Base-by-base conservation (phyloP, 2,329 filamentous ascomycete genomes). In the Penicillium vulpinum region DNA sequence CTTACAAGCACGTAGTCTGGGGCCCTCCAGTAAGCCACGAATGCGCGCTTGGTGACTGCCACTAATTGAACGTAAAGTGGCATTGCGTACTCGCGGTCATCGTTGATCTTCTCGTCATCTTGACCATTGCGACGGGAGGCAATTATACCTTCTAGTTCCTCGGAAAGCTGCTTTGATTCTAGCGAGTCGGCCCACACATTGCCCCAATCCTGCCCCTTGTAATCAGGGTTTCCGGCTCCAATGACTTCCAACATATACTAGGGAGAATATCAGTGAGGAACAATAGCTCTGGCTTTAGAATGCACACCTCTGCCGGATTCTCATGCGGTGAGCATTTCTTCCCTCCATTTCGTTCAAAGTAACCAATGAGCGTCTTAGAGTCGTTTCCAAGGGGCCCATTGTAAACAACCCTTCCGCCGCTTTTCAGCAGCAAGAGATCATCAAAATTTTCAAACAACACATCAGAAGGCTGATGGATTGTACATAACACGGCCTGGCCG, bases 381-480 rank as follows among this genome's bases (percentile, higher is more conserved):
- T 94, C 90, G 50, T 85, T 81, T 47, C 91, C 91, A 41, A 96
- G 88, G 57, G 92, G 87, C 21, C 91, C 91, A 67, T 94, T 93
- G 77, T 96, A 96, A 48, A 95, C 90, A 45, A 89, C 90, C 53
- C 87, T 83, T 4, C 91, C 91, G 58, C 91, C 91, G 39, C 84
- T 83, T 73, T 93, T 86, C 2, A 96, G 81, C 3, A 96, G 81
- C 5, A 96, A 78, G 2, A 96, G 81, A 13, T 91, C 84, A 70
- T 96, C 91, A 63, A 96, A 96, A 73, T 92, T 88, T 73, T 94
- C 90, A 65, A 96, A 96, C 0, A 96, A 81, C 0, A 90, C 87
- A 16, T 90, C 89, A 63, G 92, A 93, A 1, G 92, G 91, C 71
- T 96, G 92, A 72, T 96, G 92, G 61, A 96, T 96, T 0, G 92